A percentile compares a stretch with the other conserved stretches of the same genome.
These are phyloP conservation scores for Zasmidium angulare DNA, from an alignment of 2,329 filamentous ascomycete species.

Conservation along the genomic window DNA sequence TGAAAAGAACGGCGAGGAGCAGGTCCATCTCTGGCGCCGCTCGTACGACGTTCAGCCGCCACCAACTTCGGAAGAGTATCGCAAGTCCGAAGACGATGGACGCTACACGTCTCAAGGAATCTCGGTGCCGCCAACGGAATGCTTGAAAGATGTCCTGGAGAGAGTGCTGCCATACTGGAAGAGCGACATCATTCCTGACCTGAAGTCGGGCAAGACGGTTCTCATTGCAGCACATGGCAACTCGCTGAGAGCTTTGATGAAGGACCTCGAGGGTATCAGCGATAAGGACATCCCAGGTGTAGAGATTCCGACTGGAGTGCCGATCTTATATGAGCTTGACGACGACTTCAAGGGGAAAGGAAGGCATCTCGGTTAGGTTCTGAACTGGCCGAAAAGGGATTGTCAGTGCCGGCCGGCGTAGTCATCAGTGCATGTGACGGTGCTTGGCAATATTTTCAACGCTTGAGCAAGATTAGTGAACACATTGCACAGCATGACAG, in stretches of 20 bases:
- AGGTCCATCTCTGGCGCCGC: constrained; percentile 12
- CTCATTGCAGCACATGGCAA: constrained; percentile 16
- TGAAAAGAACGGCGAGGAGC: constrained; percentile 10
- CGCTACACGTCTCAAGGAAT: constrained; percentile 5
- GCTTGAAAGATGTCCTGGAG: constrained; percentile 15
- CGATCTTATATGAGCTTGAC: constrained; percentile 16
- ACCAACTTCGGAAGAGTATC: constrained; percentile 9
- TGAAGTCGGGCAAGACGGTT: constrained; percentile 10
- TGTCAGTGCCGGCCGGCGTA: no score
- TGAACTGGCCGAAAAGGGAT: no score
- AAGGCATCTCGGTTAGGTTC: neutral
- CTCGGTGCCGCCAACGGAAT: constrained; percentile 14
- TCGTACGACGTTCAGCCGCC: constrained; percentile 8
- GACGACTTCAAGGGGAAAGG: constrained; percentile 2
- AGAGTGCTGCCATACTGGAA: constrained; percentile 12
- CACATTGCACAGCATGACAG: neutral
- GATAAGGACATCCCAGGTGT: constrained; percentile 16
- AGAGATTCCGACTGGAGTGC: constrained; percentile 15
- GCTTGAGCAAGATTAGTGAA: neutral
- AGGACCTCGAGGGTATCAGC: constrained; percentile 13
- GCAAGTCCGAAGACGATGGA: constrained; percentile 12
- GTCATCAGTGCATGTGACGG: neutral
- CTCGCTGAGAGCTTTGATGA: constrained; percentile 15
- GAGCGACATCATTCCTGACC: constrained; percentile 9
- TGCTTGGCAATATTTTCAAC: neutral